These are phyloP conservation scores for Patellifolia procumbens DNA, from an alignment of 179 eudicot species.

Conservation along the genomic window DNA sequence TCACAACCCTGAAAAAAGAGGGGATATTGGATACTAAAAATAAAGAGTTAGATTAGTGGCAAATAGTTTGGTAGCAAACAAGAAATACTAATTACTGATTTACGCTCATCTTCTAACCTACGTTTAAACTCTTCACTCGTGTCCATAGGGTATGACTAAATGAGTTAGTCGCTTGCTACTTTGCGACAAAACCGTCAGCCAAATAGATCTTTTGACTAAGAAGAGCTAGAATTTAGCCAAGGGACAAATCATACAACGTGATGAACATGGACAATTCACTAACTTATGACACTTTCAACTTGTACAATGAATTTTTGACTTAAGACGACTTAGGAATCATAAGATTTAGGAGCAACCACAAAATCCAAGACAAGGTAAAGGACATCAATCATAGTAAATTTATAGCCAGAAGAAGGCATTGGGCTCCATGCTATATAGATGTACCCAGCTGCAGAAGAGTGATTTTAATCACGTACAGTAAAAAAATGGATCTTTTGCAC, in stretches of 20 bases:
- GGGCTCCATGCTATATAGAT: constrained; percentile 12
- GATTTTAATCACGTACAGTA: constrained; percentile 8
- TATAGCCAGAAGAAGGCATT: background rate
- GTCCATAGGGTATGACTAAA: too few species aligned
- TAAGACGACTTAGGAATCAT: constrained; percentile 2
- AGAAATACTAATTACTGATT: too few species aligned
- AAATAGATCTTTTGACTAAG: too few species aligned
- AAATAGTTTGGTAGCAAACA: too few species aligned
- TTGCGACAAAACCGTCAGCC: too few species aligned
- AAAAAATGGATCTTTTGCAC: background rate
- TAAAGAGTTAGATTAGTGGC: too few species aligned
- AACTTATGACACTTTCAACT: background rate
- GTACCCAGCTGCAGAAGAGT: background rate
- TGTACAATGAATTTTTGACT: constrained; percentile 1
- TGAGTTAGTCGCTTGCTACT: too few species aligned
- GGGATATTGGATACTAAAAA: too few species aligned
- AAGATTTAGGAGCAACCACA: background rate
- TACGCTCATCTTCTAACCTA: too few species aligned
- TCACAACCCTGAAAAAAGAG: too few species aligned
- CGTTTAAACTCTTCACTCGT: too few species aligned
- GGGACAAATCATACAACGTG: constrained; percentile 27
- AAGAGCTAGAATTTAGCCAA: background rate
- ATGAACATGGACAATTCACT: constrained; percentile 18
- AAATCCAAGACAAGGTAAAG: constrained; percentile 13
- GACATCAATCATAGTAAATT: background rate